Base-by-base conservation (phyloP, 306 rosid species). In the Rosa rugosa region DNA sequence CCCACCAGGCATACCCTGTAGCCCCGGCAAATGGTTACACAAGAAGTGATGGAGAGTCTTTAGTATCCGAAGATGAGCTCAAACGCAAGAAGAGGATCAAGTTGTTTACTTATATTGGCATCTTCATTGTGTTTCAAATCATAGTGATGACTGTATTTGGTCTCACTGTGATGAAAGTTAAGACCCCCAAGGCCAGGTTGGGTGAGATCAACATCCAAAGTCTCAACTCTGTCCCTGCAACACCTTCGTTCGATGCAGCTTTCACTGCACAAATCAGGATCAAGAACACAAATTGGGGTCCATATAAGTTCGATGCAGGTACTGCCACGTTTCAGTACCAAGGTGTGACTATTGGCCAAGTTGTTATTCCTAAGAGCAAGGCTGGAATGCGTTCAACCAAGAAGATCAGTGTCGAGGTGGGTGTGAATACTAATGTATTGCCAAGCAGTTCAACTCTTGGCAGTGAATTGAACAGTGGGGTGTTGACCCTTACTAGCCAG, bases 221-320 rank as follows among this genome's bases (percentile, higher is more conserved):
- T 22, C 25, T 68, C 12, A 68, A 42, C 25, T 5, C 10, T 42
- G 73, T 59, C 0, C 2, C 46, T 23, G 53, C 47, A 0, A 3
- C 47, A 5, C 38, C 79, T 42, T 68, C 70, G 4, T 75, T 81
- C 17, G 76, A 75, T 44, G 18, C 70, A 27, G 69, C 20, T 18
- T 56, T 80, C 44, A 36, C 44, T 8, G 27, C 80, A 13, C 71
- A 80, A 69, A 50, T 80, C 9, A 54, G 71, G 47, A 64, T 80
- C 49, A 75, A 68, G 64, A 80, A 68, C 75, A 8, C 76, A 0
- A 80, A 80, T 57, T 80, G 50, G 13, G 84, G 84, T 4, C 75
- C 76, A 16, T 75, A 80, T 62, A 80, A 68, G 60, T 80, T 42
- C 34, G 64, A 75, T 5, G 54, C 42, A 42, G 45, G 70, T 51